phyloP scores from a whole-genome alignment of 106 monocot genomes.

The Platanthera zijinensis region DNA sequence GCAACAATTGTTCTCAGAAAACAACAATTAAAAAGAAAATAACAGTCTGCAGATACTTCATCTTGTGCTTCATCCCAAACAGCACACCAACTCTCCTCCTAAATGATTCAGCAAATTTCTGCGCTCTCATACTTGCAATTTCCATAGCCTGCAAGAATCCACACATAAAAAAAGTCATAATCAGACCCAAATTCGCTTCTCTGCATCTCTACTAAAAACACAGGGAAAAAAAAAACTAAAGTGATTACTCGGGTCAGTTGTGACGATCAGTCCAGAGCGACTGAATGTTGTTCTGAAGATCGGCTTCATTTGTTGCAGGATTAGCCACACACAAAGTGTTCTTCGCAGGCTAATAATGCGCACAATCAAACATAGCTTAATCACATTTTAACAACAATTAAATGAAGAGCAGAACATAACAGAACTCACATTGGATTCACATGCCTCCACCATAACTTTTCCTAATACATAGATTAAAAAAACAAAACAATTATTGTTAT shows the following conservation, averaged over 20 bases:
- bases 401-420: not conserved
- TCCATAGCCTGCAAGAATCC: conserved; percentile 3
- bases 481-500: not conserved
- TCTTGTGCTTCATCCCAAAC: not conserved
- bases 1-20: too few species aligned
- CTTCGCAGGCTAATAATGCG: not conserved
- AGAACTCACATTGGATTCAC: not conserved
- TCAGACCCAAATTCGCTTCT: not conserved
- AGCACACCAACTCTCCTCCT: too few species aligned
- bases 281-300: conserved; percentile 19
- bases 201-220: not conserved
- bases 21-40: not conserved
- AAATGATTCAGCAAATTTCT: too few species aligned
- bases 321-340: conserved; percentile 39
- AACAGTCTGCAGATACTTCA: not conserved
- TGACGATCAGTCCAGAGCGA: conserved; percentile 16
- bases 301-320: conserved; percentile 12
- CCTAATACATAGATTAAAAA: not conserved
- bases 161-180: not conserved
- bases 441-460: not conserved
- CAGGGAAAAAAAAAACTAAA: not conserved
- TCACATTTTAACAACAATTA: not conserved
- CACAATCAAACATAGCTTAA: not conserved
- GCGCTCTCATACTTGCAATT: conserved; percentile 3
- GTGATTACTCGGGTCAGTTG: conserved; percentile 23